Evolutionary conservation across 768 basidiomycete species (phyloP).

Genomic region (Mycena kentingensis): DNA sequence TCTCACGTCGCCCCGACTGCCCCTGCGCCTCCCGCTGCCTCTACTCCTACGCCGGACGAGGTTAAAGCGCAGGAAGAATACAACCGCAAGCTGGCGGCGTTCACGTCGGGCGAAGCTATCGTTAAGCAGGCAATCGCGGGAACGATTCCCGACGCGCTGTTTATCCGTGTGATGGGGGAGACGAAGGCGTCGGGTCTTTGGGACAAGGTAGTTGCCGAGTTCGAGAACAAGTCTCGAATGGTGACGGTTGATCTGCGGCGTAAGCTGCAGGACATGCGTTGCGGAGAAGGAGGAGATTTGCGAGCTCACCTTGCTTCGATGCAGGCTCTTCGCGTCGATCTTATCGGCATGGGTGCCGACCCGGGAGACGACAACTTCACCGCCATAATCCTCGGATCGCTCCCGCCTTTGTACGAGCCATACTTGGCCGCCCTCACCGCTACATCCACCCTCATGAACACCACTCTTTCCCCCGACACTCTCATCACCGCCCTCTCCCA

Average conservation of each 20-base stretch:
- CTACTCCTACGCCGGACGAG: background rate
- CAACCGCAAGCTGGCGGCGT: too few relatives aligned
- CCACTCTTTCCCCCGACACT: conserved; percentile 25
- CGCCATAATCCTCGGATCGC: conserved; percentile 36
- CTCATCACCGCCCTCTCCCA: conserved; percentile 28
- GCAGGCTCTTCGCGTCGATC: conserved; percentile 31
- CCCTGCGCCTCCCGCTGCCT: background rate
- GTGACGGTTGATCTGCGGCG: conserved; percentile 31
- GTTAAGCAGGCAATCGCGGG: conserved; percentile 35
- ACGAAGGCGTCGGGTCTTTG: conserved; percentile 29
- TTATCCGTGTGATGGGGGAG: conserved; percentile 30
- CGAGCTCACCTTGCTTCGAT: conserved; percentile 34
- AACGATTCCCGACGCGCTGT: conserved; percentile 37
- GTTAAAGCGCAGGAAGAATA: too few relatives aligned
- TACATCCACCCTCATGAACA: conserved; percentile 24
- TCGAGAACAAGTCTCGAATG: conserved; percentile 31
- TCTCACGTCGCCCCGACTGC: background rate
- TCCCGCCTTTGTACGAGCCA: conserved; percentile 37
- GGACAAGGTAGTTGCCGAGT: conserved; percentile 28
- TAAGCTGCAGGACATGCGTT: conserved; percentile 28
- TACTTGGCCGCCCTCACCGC: conserved; percentile 33
- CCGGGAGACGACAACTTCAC: conserved; percentile 34
- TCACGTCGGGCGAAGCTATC: too few relatives aligned
- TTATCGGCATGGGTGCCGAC: conserved; percentile 34
- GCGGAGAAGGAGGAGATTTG: conserved; percentile 35